Evolutionary conservation across 1,139 yeast genomes (phyloP).

Genomic region (Candida buenavistaensis): DNA sequence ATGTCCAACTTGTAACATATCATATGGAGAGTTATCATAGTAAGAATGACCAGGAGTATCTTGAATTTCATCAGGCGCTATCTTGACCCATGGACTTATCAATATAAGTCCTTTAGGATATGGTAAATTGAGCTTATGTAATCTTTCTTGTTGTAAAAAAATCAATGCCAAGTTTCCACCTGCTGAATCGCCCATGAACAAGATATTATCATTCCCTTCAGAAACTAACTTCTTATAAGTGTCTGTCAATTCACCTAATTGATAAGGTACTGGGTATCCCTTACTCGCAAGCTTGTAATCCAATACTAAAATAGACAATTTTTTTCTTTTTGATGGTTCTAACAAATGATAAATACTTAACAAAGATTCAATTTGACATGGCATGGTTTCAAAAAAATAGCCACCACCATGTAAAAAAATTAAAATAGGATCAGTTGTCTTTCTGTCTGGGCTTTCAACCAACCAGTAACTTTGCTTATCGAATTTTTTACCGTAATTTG

Average conservation of each 20-base stretch:
- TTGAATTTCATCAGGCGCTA: slow-evolving; percentile 14
- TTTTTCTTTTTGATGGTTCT: slow-evolving; percentile 24
- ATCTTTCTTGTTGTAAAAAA: slow-evolving; percentile 21
- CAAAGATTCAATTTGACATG: slow-evolving; percentile 33
- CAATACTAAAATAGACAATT: slow-evolving; percentile 32
- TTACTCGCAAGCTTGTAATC: slow-evolving; percentile 39
- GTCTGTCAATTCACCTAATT: slow-evolving; percentile 32
- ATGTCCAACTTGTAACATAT: slow-evolving; percentile 25
- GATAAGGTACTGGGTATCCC: slow-evolving; percentile 37
- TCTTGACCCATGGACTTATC: slow-evolving; percentile 42
- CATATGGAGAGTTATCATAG: slow-evolving; percentile 32
- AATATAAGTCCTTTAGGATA: slow-evolving; percentile 35
- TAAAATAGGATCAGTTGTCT: slow-evolving; percentile 30
- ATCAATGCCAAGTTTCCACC: slow-evolving; percentile 40
- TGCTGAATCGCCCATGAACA: slow-evolving; percentile 43
- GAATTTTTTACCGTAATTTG: slow-evolving; percentile 35
- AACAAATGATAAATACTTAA: slow-evolving; percentile 31
- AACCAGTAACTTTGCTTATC: slow-evolving; percentile 41
- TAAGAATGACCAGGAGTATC: slow-evolving; percentile 30
- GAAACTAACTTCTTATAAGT: slow-evolving; percentile 28
- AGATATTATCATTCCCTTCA: slow-evolving; percentile 29
- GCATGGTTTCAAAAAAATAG: slow-evolving; percentile 35
- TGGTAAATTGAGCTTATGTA: slow-evolving; percentile 11
- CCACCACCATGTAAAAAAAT: slow-evolving; percentile 48
- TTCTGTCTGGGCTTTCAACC: slow-evolving; percentile 28